phyloP scores from a whole-genome alignment of 805 yeast genomes.

The Candida dendrica region DNA sequence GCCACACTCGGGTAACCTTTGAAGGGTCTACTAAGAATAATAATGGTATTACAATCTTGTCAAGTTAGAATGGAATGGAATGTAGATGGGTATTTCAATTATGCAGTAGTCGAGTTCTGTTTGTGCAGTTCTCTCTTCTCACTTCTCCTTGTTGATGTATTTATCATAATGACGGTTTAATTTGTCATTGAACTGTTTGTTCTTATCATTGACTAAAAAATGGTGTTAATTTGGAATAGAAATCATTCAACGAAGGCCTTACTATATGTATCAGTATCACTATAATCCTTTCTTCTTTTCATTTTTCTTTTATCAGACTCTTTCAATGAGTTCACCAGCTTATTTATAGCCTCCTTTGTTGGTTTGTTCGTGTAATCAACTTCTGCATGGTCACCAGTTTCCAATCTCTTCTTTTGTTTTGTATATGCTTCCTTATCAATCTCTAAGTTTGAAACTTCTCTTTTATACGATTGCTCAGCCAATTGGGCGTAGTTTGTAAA shows the following conservation, averaged over 20 bases:
- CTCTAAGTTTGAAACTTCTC: constrained; percentile 35
- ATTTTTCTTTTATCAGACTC: constrained; percentile 21
- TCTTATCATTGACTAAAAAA: constrained; percentile 54
- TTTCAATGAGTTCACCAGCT: constrained; percentile 22
- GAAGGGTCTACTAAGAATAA: too few species aligned
- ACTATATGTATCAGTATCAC: constrained; percentile 27
- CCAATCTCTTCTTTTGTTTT: constrained; percentile 24
- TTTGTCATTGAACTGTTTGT: constrained; percentile 67
- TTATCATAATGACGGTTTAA: constrained; percentile 50
- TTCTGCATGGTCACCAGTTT: constrained; percentile 9
- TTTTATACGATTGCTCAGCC: constrained; percentile 55
- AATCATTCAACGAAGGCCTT: constrained; percentile 2
- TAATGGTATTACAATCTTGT: too few species aligned
- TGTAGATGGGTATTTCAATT: too few species aligned
- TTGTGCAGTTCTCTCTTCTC: neutral
- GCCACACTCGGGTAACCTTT: neutral
- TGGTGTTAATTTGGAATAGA: too few species aligned
- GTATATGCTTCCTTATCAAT: constrained; percentile 36
- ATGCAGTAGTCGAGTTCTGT: too few species aligned
- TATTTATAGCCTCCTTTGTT: constrained; percentile 23
- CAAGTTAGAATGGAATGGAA: neutral
- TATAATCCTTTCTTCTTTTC: constrained; percentile 32
- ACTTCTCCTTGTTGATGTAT: constrained; percentile 16
- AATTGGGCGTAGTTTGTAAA: constrained; percentile 44
- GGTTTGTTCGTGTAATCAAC: constrained; percentile 30